Conservation (phyloP, 345 rosid species). For the Orychophragmus violaceus region DNA sequence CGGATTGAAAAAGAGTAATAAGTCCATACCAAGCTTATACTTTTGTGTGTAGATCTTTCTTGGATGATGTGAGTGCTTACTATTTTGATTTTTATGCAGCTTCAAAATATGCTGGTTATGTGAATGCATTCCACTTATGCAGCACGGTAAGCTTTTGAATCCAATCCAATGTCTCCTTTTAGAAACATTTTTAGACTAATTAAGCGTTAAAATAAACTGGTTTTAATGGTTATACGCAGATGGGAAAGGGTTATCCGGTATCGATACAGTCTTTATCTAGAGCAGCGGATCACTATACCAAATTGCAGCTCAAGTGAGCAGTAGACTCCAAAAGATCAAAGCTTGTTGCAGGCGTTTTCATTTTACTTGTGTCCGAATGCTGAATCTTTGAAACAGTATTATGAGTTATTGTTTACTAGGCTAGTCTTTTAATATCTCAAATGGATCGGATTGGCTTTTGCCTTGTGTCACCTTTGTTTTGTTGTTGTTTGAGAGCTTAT, state of each 20-base stretch:
- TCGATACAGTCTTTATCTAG: conserved; percentile 89
- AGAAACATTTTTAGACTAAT: neutral
- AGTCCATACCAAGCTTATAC: neutral
- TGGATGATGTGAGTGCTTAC: conserved; percentile 6
- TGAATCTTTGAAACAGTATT: neutral
- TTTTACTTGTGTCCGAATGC: neutral
- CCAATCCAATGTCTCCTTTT: neutral
- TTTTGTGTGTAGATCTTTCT: neutral
- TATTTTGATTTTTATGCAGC: conserved; percentile 37
- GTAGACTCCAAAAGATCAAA: neutral
- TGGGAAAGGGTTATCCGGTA: conserved; percentile 78
- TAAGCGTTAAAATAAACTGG: neutral
- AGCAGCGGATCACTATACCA: conserved; percentile 79
- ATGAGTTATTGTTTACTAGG: conserved; percentile 14
- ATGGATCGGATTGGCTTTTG: neutral
- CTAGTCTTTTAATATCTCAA: neutral
- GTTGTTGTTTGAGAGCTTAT: conserved; percentile 1
- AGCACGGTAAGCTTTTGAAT: conserved; percentile 60
- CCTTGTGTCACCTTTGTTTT: neutral
- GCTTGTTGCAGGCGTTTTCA: neutral
- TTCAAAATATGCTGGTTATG: conserved; percentile 92
- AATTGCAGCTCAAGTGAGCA: conserved; percentile 39
- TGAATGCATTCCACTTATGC: conserved; percentile 64
- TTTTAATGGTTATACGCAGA: conserved; percentile 43
- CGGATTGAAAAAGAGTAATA: conserved; percentile 85